phyloP scores from a whole-genome alignment of 2,329 filamentous ascomycete species.

The Falciphora oryzae region DNA sequence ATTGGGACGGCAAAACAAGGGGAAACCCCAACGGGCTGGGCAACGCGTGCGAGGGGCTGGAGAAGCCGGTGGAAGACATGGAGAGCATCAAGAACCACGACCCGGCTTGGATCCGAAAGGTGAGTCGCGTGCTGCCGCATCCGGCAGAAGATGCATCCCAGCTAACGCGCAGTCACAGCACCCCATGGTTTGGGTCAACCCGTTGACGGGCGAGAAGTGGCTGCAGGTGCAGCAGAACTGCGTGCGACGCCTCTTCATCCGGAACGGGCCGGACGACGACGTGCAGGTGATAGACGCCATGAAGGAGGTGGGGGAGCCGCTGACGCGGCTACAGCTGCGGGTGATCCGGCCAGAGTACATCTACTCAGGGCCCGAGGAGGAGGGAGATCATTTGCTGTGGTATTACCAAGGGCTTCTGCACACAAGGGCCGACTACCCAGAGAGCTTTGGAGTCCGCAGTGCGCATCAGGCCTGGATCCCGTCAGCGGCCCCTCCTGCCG shows the following conservation, averaged over 20 bases:
- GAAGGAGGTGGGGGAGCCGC: conserved; percentile 27
- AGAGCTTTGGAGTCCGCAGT: neutral
- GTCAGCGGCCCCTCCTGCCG: too few species aligned
- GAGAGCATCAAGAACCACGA: too few species aligned
- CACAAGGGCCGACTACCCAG: conserved; percentile 35
- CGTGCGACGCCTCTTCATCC: conserved; percentile 32
- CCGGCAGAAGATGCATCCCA: too few species aligned
- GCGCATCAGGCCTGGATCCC: too few species aligned
- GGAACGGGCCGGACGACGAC: conserved; percentile 24
- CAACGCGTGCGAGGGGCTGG: neutral
- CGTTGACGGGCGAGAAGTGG: conserved; percentile 32
- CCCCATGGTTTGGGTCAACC: conserved; percentile 40
- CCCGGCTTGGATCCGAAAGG: conserved; percentile 23
- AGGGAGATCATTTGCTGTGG: conserved; percentile 37
- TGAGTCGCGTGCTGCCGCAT: too few species aligned
- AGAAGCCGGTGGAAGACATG: conserved; percentile 5
- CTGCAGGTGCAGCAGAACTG: conserved; percentile 37
- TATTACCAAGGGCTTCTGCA: conserved; percentile 36
- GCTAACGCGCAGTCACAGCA: too few species aligned
- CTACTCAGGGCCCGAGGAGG: conserved; percentile 28
- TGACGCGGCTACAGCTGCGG: conserved; percentile 30
- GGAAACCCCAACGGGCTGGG: neutral
- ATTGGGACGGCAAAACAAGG: neutral
- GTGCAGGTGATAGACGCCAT: conserved; percentile 32
- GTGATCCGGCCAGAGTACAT: conserved; percentile 37